Base-by-base conservation (phyloP, 2,329 filamentous ascomycete genomes). In the Phaeoacremonium minimum region DNA sequence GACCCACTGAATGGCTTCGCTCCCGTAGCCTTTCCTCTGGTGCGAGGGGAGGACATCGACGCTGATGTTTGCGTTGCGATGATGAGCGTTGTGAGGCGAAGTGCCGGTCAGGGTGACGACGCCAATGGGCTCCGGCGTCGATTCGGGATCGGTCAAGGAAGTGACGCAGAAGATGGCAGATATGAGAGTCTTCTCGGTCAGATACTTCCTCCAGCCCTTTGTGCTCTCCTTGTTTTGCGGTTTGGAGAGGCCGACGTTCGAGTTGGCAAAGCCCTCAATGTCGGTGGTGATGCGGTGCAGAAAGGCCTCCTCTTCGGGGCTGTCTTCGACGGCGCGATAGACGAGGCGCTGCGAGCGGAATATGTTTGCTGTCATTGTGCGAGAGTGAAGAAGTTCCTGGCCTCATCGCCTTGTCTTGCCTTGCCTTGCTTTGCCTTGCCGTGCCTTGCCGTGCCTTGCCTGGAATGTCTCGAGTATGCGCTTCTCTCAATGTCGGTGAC, bases 11-110 rank as follows among this genome's bases (percentile, higher is more conserved):
- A 64, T 57, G 5, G 61, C 61, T 43, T 65, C 62, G n/a, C 39
- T 45, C 1, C 60, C 61, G 40, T 63, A 63, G 1, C 60, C 60
- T 15, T 49, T 46, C 2, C 60, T 47, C 20, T 55, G 56, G 33
- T 58, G 45, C 6, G 32, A 36, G 17, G 38, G 40, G 6, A 44
- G 29, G 9, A 66, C 41, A 41, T 55, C 48, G 33, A 66, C 53
- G 22, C 54, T 49, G 33, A 64, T 46, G 28, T 62, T 55, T 11
- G 61, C 58, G 42, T 51, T 52, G 12, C 69, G 59, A 42, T 73
- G 66, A 38, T 70, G 67, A 4, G 51, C 52, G 7, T 34, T 40
- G 7, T 40, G 36, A 16, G 47, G 40, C n/a, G 50, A 40, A 6
- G 46, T 40, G 6, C 43, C 35, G 18, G 48, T 44, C 4, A 64